Evolutionary conservation across 345 rosid genomes (phyloP), one percentile per base, ranked within the genome.

Genomic region (Crucihimalaya himalaica): DNA sequence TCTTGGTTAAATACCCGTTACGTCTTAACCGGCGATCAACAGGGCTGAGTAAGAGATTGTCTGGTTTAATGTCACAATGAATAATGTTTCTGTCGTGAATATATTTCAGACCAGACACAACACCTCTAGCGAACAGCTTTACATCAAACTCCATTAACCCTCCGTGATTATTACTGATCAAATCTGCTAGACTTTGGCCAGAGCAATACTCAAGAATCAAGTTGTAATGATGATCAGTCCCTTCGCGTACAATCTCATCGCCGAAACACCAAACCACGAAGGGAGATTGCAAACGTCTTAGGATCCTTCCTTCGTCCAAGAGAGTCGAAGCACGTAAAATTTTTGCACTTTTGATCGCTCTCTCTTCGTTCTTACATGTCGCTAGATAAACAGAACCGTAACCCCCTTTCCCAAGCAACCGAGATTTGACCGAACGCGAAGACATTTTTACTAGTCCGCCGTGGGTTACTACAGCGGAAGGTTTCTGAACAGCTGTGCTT

Each of bases 61-160:
- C 72, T 0, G 78, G 72, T 74, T 74, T 74, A 2, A 74, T 74
- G 4, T 74, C 78, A 18, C 78, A 66, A 2, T 74, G 72, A 10
- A 74, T 14, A 8, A 66, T 74, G 31, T 66, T 35, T 0, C 3
- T 2, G 5, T 2, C 8, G 9, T 74, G 78, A 1, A 74, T 37
- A 37, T 66, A 29, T 0, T 0, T 5, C 13, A 74, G 52, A 66
- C 78, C 78, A 14, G 2, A 53, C 46, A 73, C 4, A 3, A 73
- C 16, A 65, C 65, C 71, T 21, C 14, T 45, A 10, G 71, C 71
- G 15, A 63, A 53, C 0, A 63, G 19, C 16, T 42, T 72, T 1
- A 63, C 63, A 16, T 43, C 25, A 1, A 23, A 7, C 63, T 72
- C 76, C 0, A 10, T 0, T 6, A 72, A 21, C 12, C 31, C 63